Conservation (phyloP, 331 rosid genomes). For the Malus hybrid region DNA sequence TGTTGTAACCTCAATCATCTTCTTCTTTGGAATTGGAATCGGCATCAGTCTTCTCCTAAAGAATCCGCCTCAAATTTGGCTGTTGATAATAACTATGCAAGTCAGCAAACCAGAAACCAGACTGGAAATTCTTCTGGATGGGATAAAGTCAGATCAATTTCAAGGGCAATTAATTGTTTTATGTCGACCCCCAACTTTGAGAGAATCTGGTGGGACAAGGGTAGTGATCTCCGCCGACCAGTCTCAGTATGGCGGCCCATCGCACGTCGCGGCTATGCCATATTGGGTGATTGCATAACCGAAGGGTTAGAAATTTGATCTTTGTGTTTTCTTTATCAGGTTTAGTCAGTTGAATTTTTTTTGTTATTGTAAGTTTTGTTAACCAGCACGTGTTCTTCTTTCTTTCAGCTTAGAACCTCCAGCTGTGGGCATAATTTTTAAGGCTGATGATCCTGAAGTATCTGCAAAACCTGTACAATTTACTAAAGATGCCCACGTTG, state of each 20-base stretch:
- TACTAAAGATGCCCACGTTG: constrained; percentile 79
- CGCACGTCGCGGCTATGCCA: constrained; percentile 66
- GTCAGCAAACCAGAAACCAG: constrained; percentile 38
- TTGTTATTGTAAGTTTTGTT: constrained; percentile 10
- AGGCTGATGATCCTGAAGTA: constrained; percentile 68
- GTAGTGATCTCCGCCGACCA: constrained; percentile 66
- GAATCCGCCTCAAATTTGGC: constrained; percentile 36
- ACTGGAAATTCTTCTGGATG: constrained; percentile 64
- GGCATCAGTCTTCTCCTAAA: constrained; percentile 34
- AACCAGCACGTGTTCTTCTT: constrained; percentile 12
- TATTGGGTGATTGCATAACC: constrained; percentile 86
- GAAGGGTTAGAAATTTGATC: constrained; percentile 70
- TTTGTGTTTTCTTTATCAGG: constrained; percentile 2
- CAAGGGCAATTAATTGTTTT: constrained; percentile 61
- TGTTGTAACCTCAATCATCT: constrained; percentile 74
- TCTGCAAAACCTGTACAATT: constrained; percentile 90
- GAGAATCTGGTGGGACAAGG: constrained; percentile 99
- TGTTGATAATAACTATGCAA: constrained; percentile 33
- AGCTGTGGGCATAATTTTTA: constrained; percentile 80
- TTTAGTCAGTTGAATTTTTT: neutral
- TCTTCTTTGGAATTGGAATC: constrained; percentile 66
- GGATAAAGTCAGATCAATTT: constrained; percentile 72
- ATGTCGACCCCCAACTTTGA: constrained; percentile 86
- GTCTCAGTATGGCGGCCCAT: constrained; percentile 95
- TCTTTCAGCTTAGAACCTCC: constrained; percentile 92